phyloP scores from a whole-genome alignment of 371 early-diverging fungal genomes.

The Mortierella sp. region DNA sequence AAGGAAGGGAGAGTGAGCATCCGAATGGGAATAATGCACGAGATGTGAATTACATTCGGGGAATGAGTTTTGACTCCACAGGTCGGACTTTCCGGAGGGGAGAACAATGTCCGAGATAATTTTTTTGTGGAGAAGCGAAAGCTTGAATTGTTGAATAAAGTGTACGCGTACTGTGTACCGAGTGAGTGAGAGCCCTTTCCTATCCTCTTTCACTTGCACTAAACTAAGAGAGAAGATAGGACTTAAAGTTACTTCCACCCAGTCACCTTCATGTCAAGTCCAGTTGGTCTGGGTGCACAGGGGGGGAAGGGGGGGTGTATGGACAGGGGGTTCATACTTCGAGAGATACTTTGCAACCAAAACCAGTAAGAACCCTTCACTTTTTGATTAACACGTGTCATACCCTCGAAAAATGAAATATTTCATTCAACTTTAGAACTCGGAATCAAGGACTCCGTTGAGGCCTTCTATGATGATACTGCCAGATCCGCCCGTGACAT shows the following conservation, averaged over 20 bases:
- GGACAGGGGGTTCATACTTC: neutral
- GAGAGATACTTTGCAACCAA: too few relatives aligned
- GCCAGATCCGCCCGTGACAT: conserved; percentile 90
- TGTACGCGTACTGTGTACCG: neutral
- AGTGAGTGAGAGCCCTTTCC: neutral
- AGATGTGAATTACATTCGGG: too few relatives aligned
- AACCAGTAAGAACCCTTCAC: neutral
- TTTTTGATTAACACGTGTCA: conserved; percentile 3
- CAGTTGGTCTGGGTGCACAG: neutral
- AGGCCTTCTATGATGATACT: conserved; percentile 91
- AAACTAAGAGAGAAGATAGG: neutral
- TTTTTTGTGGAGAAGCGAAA: conserved; percentile 11
- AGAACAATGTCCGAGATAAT: neutral
- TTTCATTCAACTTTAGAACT: conserved; percentile 22
- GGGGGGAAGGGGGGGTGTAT: neutral
- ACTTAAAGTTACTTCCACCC: neutral
- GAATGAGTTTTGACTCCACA: conserved; percentile 3
- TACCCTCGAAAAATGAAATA: neutral
- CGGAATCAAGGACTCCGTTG: conserved; percentile 85
- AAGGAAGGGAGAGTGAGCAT: neutral
- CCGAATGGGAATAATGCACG: too few relatives aligned
- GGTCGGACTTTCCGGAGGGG: neutral
- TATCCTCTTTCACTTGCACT: neutral
- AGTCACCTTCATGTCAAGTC: neutral
- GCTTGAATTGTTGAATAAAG: conserved; percentile 6